Evolutionary conservation across 768 basidiomycete genomes (phyloP), one percentile per base, ranked within the genome.

Genomic region (Boletales sp.): DNA sequence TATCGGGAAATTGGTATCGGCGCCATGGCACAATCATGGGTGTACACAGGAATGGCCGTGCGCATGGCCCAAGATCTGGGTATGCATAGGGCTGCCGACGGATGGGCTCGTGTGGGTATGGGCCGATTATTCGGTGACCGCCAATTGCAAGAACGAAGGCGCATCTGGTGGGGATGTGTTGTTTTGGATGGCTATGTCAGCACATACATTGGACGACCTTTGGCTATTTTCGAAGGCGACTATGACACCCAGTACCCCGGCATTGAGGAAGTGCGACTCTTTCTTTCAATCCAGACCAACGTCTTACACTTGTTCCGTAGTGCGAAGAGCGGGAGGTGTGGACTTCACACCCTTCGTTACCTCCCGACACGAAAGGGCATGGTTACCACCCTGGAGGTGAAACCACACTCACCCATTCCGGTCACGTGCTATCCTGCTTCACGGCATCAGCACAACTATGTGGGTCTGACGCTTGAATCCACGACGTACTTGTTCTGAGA

Each of bases 61-160:
- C 79, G 92, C n/a, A 92, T 94, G 90, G 90, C 90, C 14, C 90
- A 90, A 68, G 90, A 92, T 66, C 66, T 92, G 47, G 90, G 90
- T 8, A 80, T 92, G 78, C 90, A 92, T 60, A 78, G 87, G 32
- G 78, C 77, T 55, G 86, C 90, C 29, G 89, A 91, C 61, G 81
- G 83, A 27, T 92, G 90, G 89, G 77, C 78, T 17, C 69, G 83
- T 24, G 78, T 65, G 48, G 80, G 74, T 14, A 73, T 82, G 47
- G 83, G 83, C 0, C 63, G 54, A 42, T 57, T 90, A 38, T 90
- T 90, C 60, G 74, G 72, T 2, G 68, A 71, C 46, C 72, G 73
- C 63, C 84, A 87, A 67, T 69, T 88, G 51, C 80, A 84, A 57
- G 84, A 86, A 65, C 74, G 89, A 54, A 75, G 83, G 55, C 69